These are phyloP conservation scores for Tylopilus sp. DNA, from an alignment of 768 basidiomycete species.

Conservation along the genomic window DNA sequence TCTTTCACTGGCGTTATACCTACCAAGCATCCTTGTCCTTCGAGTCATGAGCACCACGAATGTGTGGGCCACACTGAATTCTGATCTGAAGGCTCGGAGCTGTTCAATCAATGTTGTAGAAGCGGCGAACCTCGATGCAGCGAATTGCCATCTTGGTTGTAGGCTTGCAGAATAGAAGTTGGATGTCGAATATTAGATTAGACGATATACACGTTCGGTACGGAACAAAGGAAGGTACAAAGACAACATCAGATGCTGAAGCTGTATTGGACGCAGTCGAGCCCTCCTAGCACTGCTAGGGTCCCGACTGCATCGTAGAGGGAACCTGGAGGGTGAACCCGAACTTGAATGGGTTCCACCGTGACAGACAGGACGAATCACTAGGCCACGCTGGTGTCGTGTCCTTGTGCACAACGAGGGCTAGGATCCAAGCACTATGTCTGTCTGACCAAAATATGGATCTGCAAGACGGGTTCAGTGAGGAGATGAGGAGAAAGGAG, in stretches of 20 bases:
- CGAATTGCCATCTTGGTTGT: slow-evolving; percentile 31
- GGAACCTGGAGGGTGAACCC: background rate
- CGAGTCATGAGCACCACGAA: slow-evolving; percentile 42
- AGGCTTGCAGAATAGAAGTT: background rate
- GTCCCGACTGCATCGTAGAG: too few relatives aligned
- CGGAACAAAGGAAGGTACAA: slow-evolving; percentile 39
- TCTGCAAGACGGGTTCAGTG: background rate
- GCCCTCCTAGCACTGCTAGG: too few relatives aligned
- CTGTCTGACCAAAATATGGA: too few relatives aligned
- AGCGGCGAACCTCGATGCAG: slow-evolving; percentile 43
- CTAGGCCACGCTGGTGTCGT: too few relatives aligned
- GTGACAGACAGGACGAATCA: too few relatives aligned
- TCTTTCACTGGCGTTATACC: slow-evolving; percentile 45
- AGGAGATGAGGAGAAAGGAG: background rate
- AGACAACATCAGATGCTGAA: too few relatives aligned
- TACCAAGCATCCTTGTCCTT: slow-evolving; percentile 41
- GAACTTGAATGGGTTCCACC: background rate
- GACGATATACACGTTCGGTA: slow-evolving; percentile 27
- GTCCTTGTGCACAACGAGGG: too few relatives aligned
- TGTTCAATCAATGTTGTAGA: too few relatives aligned
- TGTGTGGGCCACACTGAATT: too few relatives aligned
- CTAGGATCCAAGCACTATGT: too few relatives aligned
- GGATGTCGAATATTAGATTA: too few relatives aligned
- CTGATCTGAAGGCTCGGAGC: too few relatives aligned
- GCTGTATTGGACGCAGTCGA: slow-evolving; percentile 25